These are phyloP conservation scores for Fusarium foetens DNA, from an alignment of 2,329 filamentous ascomycete genomes.

Conservation along the genomic window DNA sequence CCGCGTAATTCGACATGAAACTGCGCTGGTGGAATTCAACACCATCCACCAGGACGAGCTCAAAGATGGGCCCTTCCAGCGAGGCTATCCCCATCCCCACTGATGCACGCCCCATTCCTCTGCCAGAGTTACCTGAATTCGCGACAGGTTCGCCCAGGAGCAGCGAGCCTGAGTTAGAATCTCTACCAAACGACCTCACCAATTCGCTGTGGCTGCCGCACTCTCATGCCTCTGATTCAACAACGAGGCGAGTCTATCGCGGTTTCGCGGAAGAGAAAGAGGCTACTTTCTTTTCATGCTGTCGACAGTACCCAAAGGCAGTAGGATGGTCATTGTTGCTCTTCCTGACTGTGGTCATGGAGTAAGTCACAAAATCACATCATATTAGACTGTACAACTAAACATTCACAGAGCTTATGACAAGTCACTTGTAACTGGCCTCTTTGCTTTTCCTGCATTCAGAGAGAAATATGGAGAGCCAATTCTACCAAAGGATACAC, in stretches of 20 bases:
- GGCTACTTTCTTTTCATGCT: conserved; percentile 31
- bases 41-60: conserved; percentile 8
- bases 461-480: conserved; percentile 36
- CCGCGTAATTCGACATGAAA: conserved; percentile 30
- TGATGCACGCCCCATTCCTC: conserved; percentile 28
- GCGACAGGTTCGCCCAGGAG: conserved; percentile 4
- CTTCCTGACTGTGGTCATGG: conserved; percentile 42
- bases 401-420: conserved; percentile 30
- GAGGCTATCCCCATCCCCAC: conserved; percentile 27
- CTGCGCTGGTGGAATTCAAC: conserved; percentile 30
- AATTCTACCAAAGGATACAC: conserved; percentile 1
- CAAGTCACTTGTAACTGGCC: conserved; percentile 35
- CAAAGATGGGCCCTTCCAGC: conserved; percentile 26
- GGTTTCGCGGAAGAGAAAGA: conserved; percentile 35
- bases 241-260: conserved; percentile 30
- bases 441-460: conserved; percentile 40
- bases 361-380: conserved; percentile 8
- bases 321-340: conserved; percentile 40
- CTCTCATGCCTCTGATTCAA: conserved; percentile 29
- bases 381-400: background rate
- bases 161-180: conserved; percentile 16
- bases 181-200: conserved; percentile 13
- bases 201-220: conserved; percentile 27
- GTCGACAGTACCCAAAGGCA: conserved; percentile 40
- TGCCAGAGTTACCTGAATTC: conserved; percentile 33